A percentile compares a stretch with the other conserved stretches of the same genome.
Evolutionary conservation across 139 green algal genomes (phyloP).

Genomic region (Pleodorina starrii): DNA sequence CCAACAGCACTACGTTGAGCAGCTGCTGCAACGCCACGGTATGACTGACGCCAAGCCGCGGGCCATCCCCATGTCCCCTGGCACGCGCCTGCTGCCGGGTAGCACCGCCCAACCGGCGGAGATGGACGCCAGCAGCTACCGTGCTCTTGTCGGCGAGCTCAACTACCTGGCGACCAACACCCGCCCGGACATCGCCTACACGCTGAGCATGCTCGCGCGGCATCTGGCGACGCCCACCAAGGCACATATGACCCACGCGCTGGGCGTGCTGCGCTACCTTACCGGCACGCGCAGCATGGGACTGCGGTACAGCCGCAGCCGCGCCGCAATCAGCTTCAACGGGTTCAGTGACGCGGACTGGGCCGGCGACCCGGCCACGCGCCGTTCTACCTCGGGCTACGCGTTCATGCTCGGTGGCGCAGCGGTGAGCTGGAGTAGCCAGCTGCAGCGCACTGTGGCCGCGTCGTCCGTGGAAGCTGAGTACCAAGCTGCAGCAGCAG

Average conservation of each 20-base stretch:
- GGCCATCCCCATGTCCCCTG: not conserved
- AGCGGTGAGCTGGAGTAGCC: conserved; percentile 43
- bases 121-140: not conserved
- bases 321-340: no score
- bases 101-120: no score
- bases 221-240: not conserved
- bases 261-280: not conserved
- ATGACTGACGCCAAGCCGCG: not conserved
- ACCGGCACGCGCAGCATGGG: not conserved
- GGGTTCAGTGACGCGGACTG: conserved; percentile 40
- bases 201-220: not conserved
- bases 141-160: not conserved
- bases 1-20: not conserved
- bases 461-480: conserved; percentile 61
- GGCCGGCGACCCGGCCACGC: conserved; percentile 7
- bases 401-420: not conserved
- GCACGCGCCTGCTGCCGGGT: not conserved
- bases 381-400: conserved; percentile 28
- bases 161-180: not conserved
- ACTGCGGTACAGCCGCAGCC: no score
- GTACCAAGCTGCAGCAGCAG: conserved; percentile 60
- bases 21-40: not conserved
- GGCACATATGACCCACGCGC: not conserved
- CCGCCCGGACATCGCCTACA: not conserved
- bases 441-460: conserved; percentile 66